phyloP scores from a whole-genome alignment of 495 filamentous ascomycete species.

The Hypoxylon lienhwacheense region DNA sequence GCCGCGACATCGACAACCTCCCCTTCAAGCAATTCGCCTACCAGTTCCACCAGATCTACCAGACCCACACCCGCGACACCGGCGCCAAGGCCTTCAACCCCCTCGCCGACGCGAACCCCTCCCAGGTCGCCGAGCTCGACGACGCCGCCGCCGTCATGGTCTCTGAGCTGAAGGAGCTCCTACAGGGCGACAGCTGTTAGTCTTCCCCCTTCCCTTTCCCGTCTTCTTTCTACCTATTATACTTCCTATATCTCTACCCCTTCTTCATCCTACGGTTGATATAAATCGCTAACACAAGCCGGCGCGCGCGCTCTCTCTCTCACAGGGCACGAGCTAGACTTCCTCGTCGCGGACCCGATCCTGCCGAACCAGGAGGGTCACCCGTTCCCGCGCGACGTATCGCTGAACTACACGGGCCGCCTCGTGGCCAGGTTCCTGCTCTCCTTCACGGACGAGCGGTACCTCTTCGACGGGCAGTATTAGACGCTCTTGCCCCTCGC shows the following conservation, averaged over 20 bases:
- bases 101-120: conserved; percentile 40
- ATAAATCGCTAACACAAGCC: conserved; percentile 17
- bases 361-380: conserved; percentile 47
- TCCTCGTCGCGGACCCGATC: conserved; percentile 48
- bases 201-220: neutral
- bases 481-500: neutral
- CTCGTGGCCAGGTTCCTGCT: conserved; percentile 53
- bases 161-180: conserved; percentile 42
- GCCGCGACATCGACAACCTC: conserved; percentile 52
- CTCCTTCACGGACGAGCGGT: conserved; percentile 51
- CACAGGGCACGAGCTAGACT: conserved; percentile 53
- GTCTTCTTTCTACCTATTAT: neutral
- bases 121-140: conserved; percentile 45
- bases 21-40: conserved; percentile 56
- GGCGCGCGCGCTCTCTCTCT: too few relatives aligned
- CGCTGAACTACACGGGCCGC: conserved; percentile 52
- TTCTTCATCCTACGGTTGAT: neutral
- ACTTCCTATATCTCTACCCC: neutral
- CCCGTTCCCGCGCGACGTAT: conserved; percentile 48
- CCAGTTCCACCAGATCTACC: conserved; percentile 58
- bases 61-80: conserved; percentile 50
- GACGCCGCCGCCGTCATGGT: conserved; percentile 47
- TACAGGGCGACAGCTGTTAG: conserved; percentile 47
- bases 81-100: conserved; percentile 50
- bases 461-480: conserved; percentile 40